Evolutionary conservation across 139 green algal genomes (phyloP).

Genomic region (Chlorella sp.): DNA sequence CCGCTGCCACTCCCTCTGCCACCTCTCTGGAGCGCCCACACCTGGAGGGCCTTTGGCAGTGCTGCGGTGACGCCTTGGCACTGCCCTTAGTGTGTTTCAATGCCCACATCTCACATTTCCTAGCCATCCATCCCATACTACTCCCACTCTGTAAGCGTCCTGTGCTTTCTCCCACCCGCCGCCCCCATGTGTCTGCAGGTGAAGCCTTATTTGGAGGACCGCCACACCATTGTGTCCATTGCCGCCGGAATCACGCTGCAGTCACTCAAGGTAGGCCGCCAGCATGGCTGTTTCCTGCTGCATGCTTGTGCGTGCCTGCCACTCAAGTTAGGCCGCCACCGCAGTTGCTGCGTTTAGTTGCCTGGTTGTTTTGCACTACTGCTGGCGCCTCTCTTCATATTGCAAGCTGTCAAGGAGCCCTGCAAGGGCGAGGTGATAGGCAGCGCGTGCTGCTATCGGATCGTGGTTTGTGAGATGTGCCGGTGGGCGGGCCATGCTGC

Average conservation of each 20-base stretch:
- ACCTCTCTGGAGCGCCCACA: no score
- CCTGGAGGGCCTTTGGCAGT: no score
- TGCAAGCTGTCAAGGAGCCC: neutral
- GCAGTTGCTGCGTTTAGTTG: no score
- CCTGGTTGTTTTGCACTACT: no score
- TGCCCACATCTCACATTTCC: no score
- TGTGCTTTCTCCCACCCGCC: no score
- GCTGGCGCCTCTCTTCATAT: neutral
- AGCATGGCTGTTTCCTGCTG: neutral
- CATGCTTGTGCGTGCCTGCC: neutral
- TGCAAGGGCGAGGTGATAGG: neutral
- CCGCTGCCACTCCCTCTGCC: no score
- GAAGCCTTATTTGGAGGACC: conserved; percentile 43
- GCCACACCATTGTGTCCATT: conserved; percentile 90
- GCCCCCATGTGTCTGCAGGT: neutral
- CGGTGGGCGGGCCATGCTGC: neutral
- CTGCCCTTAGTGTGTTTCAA: no score
- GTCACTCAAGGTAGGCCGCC: conserved; percentile 15
- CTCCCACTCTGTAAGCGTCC: no score
- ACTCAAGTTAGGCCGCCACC: no score
- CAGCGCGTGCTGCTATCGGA: neutral
- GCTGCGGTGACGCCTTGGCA: no score
- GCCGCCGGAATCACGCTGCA: conserved; percentile 90
- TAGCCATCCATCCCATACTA: no score
- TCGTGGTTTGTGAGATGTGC: neutral